Percentiles rank a stretch among this genome's conserved stretches.
These are phyloP conservation scores for Simplicillium sp. DNA, from an alignment of 2,329 filamentous ascomycete species.

Conservation along the genomic window DNA sequence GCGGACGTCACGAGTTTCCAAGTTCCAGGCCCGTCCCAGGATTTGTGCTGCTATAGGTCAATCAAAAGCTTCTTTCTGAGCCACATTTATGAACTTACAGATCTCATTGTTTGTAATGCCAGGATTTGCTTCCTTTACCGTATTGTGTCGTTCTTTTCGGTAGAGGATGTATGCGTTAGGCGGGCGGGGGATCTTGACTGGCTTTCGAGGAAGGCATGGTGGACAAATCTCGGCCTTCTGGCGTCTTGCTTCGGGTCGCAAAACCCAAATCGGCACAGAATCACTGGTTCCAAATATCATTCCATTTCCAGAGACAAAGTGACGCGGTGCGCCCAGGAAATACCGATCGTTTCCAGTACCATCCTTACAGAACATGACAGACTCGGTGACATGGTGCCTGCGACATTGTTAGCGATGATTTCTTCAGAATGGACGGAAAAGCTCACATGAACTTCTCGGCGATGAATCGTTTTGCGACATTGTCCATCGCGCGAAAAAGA, in stretches of 20 bases:
- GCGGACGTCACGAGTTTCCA: constrained; percentile 18
- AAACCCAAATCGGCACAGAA: constrained; percentile 14
- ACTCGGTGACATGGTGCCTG: constrained; percentile 12
- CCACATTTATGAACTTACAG: constrained; percentile 20
- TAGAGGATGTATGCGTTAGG: constrained; percentile 33
- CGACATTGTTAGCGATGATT: no score
- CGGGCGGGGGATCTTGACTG: constrained; percentile 23
- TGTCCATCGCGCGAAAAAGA: constrained; percentile 11
- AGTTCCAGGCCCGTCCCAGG: constrained; percentile 25
- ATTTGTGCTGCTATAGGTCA: constrained; percentile 21
- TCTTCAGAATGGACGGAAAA: no score
- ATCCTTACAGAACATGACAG: constrained; percentile 16
- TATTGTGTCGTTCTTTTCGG: constrained; percentile 26
- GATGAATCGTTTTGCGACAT: constrained; percentile 11
- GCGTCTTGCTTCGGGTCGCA: constrained; percentile 5
- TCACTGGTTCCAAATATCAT: constrained; percentile 11
- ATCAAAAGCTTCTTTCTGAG: constrained; percentile 2
- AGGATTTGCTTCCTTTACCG: constrained; percentile 22
- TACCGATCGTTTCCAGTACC: constrained; percentile 14
- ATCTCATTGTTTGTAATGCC: constrained; percentile 31
- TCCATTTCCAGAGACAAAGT: constrained; percentile 12
- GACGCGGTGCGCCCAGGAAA: constrained; percentile 16
- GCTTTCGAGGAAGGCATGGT: constrained; percentile 6
- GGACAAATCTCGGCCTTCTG: constrained; percentile 8
- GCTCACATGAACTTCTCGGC: constrained; percentile 16